Conservation (phyloP, 164 flowering plant species). For the Aristolochia californica region DNA sequence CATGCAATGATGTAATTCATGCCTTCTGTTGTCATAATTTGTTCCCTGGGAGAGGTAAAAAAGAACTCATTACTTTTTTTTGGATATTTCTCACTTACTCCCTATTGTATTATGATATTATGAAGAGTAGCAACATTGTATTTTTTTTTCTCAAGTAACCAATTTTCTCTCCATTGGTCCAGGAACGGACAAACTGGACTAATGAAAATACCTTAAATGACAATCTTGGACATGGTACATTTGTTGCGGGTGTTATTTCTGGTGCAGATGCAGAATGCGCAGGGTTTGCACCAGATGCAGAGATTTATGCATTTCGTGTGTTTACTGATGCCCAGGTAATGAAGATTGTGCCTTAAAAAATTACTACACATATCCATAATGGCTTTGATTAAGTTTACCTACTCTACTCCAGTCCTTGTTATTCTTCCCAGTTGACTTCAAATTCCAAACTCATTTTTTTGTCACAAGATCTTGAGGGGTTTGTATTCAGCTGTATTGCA, state of each 20-base stretch:
- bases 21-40: too few species aligned
- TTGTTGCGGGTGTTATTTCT: constrained; percentile 97
- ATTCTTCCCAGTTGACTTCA: too few species aligned
- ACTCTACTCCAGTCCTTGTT: too few species aligned
- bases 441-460: neutral
- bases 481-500: constrained; percentile 85
- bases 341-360: constrained; percentile 13
- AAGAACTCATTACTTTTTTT: too few species aligned
- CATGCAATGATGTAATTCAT: too few species aligned
- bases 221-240: constrained; percentile 99
- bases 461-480: constrained; percentile 50
- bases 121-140: neutral
- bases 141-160: neutral
- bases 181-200: constrained; percentile 99
- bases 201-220: constrained; percentile 92
- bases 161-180: constrained; percentile 5
- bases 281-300: constrained; percentile 98
- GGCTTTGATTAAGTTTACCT: too few species aligned
- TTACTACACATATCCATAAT: too few species aligned
- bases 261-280: constrained; percentile 86
- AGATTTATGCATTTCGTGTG: constrained; percentile 93
- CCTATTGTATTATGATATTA: neutral
- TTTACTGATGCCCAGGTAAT: constrained; percentile 99
- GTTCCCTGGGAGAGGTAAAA: too few species aligned
- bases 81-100: too few species aligned